Conservation (phyloP, 192 early-diverging fungal species). For the Coemansia sp. region DNA sequence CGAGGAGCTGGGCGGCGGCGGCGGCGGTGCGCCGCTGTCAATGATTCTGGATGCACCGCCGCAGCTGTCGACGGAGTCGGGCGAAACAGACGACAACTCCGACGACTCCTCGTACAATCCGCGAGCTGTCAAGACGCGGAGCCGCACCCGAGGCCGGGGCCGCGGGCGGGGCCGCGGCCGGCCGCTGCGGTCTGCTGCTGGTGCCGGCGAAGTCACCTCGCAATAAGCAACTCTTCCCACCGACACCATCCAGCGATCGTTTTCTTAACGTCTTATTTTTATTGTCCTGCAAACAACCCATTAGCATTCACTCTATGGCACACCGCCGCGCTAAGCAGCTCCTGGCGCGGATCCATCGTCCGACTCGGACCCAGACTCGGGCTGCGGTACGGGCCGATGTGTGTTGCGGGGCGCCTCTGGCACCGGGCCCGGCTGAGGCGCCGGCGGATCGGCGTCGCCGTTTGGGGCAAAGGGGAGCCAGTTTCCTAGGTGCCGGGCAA, state of each 20-base stretch:
- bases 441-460: constrained; percentile 18
- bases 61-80: constrained; percentile 17
- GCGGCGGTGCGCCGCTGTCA: constrained; percentile 48
- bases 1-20: constrained; percentile 37
- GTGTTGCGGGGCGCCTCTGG: constrained; percentile 1
- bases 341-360: constrained; percentile 1
- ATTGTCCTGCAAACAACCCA: neutral
- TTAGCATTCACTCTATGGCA: no score
- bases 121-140: constrained; percentile 16
- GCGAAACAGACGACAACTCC: constrained; percentile 20
- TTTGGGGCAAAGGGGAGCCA: constrained; percentile 13
- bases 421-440: constrained; percentile 36
- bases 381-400: neutral
- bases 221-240: neutral
- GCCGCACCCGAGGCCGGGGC: constrained; percentile 31
- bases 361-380: neutral
- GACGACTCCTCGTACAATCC: constrained; percentile 21
- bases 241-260: neutral
- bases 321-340: no score
- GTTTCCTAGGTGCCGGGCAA: constrained; percentile 24
- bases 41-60: constrained; percentile 37
- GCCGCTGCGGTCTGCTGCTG: neutral
- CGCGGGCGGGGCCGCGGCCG: constrained; percentile 34
- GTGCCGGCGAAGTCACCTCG: neutral
- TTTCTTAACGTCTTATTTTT: neutral